Evolutionary conservation across 2,329 filamentous ascomycete genomes (phyloP), one percentile per base, ranked within the genome.

Genomic region (Fusarium virguliforme): DNA sequence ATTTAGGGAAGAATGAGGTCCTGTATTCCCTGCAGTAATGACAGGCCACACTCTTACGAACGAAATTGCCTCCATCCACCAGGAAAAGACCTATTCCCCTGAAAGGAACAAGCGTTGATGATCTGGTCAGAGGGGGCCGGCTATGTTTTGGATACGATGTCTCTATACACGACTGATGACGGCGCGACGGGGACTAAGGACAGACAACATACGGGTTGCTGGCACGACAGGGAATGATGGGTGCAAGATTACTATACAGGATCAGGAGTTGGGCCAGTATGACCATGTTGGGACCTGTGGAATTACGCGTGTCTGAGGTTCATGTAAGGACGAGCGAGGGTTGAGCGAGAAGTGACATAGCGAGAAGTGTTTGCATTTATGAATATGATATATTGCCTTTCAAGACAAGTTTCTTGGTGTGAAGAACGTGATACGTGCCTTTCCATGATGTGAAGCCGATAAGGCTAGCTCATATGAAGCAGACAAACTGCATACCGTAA

Each of bases 301-400:
- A 37, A 65, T 18, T 60, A 60, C 43, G 51, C 74, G 72, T 72
- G 65, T 66, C 60, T 22, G 58, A 75, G 59, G 54, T 62, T 65
- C 15, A 41, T 46, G 63, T 59, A 43, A 37, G 54, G 58, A 41
- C 50, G 53, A 57, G 26, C 43, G 30, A 28, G 22, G 32, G 38
- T 41, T 40, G 55, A 65, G 57, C 60, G 55, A 68, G 62, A 70
- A 28, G 57, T 58, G 56, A 64, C 30, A 62, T 62, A 70, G 67
- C 58, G 68, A 74, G 68, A 65, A 62, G 62, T 66, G 62, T 61
- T 64, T 72, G 35, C 38, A 65, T 71, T 68, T 72, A 60, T 71
- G 48, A 71, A 72, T 60, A 69, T 67, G 66, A 65, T 64, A 67
- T 67, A 73, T 71, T 74, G 70, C 61, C 70, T 75, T 74, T 73